Conservation (phyloP, 768 basidiomycete species). For the Rhizopogon roseolus region DNA sequence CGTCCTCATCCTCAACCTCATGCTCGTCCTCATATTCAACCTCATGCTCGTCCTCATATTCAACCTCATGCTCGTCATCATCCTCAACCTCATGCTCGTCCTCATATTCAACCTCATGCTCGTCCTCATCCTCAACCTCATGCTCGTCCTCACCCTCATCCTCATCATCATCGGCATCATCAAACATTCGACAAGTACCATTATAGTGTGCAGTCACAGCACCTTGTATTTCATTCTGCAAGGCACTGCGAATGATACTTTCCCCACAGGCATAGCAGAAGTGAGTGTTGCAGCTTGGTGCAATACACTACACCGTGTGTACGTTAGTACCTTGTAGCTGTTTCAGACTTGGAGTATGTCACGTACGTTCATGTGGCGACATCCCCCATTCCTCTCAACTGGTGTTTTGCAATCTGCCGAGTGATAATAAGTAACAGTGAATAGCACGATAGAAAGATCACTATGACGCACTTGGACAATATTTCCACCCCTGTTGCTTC, state of each 20-base stretch:
- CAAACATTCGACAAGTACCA: slow-evolving; percentile 29
- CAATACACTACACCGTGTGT: slow-evolving; percentile 36
- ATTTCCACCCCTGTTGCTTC: slow-evolving; percentile 53
- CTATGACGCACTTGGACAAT: slow-evolving; percentile 55
- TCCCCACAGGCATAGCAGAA: slow-evolving; percentile 52
- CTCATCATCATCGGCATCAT: too few relatives aligned
- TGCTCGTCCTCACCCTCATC: too few relatives aligned
- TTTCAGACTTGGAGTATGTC: background rate
- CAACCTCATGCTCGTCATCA: too few relatives aligned
- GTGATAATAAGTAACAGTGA: background rate
- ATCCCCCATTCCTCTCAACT: slow-evolving; percentile 46
- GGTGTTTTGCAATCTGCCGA: slow-evolving; percentile 41
- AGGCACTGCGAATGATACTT: slow-evolving; percentile 38
- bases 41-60: too few relatives aligned
- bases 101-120: too few relatives aligned
- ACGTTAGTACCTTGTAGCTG: background rate
- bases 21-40: too few relatives aligned
- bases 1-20: too few relatives aligned
- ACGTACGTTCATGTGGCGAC: slow-evolving; percentile 57
- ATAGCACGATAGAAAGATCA: background rate
- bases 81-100: too few relatives aligned
- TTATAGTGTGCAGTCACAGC: slow-evolving; percentile 29
- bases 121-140: too few relatives aligned
- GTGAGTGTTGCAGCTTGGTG: slow-evolving; percentile 57
- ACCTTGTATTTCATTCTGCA: slow-evolving; percentile 23